These are phyloP conservation scores for Botrytis porri DNA, from an alignment of 2,329 filamentous ascomycete species.

Conservation along the genomic window DNA sequence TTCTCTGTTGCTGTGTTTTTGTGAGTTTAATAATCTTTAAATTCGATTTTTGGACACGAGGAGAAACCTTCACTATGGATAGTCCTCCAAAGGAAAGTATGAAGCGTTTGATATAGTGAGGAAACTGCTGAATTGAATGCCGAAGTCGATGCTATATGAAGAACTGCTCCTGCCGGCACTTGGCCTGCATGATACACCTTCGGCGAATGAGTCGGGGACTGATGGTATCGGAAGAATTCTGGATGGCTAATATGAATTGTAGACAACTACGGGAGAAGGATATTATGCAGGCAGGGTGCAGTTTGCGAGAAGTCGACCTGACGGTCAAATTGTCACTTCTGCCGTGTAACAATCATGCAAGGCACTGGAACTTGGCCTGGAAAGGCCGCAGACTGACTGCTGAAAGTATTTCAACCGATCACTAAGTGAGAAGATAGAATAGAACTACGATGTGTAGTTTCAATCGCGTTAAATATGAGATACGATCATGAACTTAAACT, in stretches of 20 bases:
- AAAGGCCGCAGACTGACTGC: not conserved
- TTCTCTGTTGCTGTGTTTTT: not conserved
- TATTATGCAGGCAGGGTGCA: constrained; percentile 1
- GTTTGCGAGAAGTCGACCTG: constrained; percentile 2
- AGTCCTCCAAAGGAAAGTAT: not conserved
- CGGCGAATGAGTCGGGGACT: constrained; percentile 9
- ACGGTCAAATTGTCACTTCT: constrained; percentile 5
- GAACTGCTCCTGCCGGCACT: not conserved
- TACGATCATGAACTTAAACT: not conserved
- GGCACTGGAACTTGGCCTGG: not conserved
- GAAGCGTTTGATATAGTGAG: not conserved
- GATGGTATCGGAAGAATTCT: not conserved
- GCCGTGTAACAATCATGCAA: constrained; percentile 15
- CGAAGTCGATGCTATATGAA: constrained; percentile 11
- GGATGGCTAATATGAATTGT: constrained; percentile 7
- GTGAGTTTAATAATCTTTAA: not conserved
- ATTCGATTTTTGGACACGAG: not conserved
- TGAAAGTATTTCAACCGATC: not conserved
- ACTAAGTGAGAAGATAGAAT: not conserved
- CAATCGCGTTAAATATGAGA: not conserved
- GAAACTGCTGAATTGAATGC: not conserved
- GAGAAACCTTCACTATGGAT: not conserved
- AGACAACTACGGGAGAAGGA: not conserved
- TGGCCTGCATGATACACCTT: constrained; percentile 4
- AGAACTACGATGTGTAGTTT: not conserved